Evolutionary conservation across 139 green algal genomes (phyloP).

Genomic region (Chlorella sp.): DNA sequence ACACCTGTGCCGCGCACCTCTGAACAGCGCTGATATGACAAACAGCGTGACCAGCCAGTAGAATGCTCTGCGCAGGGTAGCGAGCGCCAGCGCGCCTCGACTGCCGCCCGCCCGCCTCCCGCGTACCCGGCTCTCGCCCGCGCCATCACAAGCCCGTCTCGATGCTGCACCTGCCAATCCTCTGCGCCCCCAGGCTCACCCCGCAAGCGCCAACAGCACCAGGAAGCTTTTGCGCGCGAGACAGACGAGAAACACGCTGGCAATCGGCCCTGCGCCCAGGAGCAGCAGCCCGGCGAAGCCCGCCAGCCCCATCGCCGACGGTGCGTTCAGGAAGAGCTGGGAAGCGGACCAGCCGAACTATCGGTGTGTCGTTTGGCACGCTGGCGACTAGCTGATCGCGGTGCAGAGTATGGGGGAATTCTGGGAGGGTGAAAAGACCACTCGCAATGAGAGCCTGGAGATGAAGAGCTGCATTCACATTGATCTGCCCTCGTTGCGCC

Average conservation of each 20-base stretch:
- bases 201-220: slow-evolving; percentile 30
- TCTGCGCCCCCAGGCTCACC: slow-evolving; percentile 7
- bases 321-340: too few species aligned
- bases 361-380: too few species aligned
- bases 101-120: too few species aligned
- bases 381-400: too few species aligned
- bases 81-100: too few species aligned
- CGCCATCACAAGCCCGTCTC: too few species aligned
- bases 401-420: neutral
- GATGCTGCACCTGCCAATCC: too few species aligned
- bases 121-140: too few species aligned
- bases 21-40: slow-evolving; percentile 37
- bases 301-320: slow-evolving; percentile 14
- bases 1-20: slow-evolving; percentile 22
- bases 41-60: slow-evolving; percentile 51
- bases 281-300: slow-evolving; percentile 39
- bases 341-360: too few species aligned
- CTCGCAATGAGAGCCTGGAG: too few species aligned
- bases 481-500: too few species aligned
- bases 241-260: slow-evolving; percentile 20
- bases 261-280: slow-evolving; percentile 30
- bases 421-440: neutral
- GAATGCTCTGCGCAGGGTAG: slow-evolving; percentile 35
- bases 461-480: too few species aligned
- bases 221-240: slow-evolving; percentile 42